These are phyloP conservation scores for Talaromyces trachyspermus DNA, from an alignment of 495 filamentous ascomycete genomes.

Conservation along the genomic window DNA sequence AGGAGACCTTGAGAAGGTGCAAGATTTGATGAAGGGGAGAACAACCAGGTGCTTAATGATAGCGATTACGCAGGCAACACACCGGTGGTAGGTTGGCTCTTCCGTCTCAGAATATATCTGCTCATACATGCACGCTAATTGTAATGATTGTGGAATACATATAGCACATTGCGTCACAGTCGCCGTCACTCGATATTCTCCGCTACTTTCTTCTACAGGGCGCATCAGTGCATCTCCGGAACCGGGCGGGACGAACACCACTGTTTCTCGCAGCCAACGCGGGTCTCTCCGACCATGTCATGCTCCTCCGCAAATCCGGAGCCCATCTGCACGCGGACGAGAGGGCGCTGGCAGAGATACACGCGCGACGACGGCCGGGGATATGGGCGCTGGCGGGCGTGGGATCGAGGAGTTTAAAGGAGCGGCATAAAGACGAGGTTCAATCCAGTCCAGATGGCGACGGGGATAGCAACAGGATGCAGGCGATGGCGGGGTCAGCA, in stretches of 20 bases:
- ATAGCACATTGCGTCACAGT: slow-evolving; percentile 59
- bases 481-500: slow-evolving; percentile 26
- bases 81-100: slow-evolving; percentile 49
- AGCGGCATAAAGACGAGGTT: slow-evolving; percentile 15
- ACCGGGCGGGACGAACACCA: slow-evolving; percentile 73
- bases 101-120: slow-evolving; percentile 3
- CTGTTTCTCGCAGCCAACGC: slow-evolving; percentile 67
- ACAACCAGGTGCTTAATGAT: slow-evolving; percentile 62
- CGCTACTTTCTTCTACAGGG: slow-evolving; percentile 66
- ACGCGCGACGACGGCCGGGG: slow-evolving; percentile 35
- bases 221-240: slow-evolving; percentile 80
- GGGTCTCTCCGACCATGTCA: slow-evolving; percentile 53
- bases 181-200: slow-evolving; percentile 54
- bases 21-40: slow-evolving; percentile 58
- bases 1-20: slow-evolving; percentile 57
- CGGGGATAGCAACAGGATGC: neutral
- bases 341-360: slow-evolving; percentile 40
- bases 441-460: neutral
- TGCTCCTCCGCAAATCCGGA: slow-evolving; percentile 59
- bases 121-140: neutral
- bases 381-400: slow-evolving; percentile 43
- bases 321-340: slow-evolving; percentile 64
- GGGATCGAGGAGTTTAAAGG: slow-evolving; percentile 28
- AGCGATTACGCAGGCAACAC: slow-evolving; percentile 88
- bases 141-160: slow-evolving; percentile 3